phyloP scores from a whole-genome alignment of 192 early-diverging fungal genomes.

The Bifiguratus adelaidae region DNA sequence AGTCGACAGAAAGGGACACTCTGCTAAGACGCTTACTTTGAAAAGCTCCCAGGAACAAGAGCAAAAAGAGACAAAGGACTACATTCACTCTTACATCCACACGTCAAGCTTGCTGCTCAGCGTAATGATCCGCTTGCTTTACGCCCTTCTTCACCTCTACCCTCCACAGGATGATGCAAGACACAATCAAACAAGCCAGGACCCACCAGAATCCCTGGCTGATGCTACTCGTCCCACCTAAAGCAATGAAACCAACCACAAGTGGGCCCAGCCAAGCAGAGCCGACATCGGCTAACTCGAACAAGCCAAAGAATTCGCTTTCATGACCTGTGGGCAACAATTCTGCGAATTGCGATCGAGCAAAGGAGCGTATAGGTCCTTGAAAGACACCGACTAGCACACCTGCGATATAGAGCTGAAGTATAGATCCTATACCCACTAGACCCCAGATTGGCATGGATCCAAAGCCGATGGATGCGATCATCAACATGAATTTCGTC shows the following conservation, averaged over 20 bases:
- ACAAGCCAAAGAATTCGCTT: conserved; percentile 53
- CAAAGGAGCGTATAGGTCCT: conserved; percentile 18
- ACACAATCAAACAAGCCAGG: conserved; percentile 23
- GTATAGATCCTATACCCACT: too few relatives aligned
- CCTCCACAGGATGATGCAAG: conserved; percentile 22
- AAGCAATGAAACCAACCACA: not conserved
- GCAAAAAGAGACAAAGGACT: too few relatives aligned
- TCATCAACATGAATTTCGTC: conserved; percentile 32
- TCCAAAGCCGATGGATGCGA: conserved; percentile 17
- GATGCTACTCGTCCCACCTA: conserved; percentile 27
- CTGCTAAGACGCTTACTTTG: too few relatives aligned
- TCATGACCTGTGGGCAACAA: conserved; percentile 48
- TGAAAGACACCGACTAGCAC: conserved; percentile 39
- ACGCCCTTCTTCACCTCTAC: conserved; percentile 42
- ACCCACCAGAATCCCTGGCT: conserved; percentile 37
- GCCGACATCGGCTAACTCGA: conserved; percentile 30
- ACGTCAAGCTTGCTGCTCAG: too few relatives aligned
- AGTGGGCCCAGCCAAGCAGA: not conserved
- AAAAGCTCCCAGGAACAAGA: too few relatives aligned
- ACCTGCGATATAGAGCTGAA: too few relatives aligned
- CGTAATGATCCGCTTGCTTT: conserved; percentile 13
- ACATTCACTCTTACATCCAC: too few relatives aligned
- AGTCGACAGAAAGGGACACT: too few relatives aligned
- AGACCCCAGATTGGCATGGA: conserved; percentile 37
- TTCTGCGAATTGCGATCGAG: conserved; percentile 41